Conservation (phyloP, 2,329 filamentous ascomycete species). For the Trichoderma koningii region DNA sequence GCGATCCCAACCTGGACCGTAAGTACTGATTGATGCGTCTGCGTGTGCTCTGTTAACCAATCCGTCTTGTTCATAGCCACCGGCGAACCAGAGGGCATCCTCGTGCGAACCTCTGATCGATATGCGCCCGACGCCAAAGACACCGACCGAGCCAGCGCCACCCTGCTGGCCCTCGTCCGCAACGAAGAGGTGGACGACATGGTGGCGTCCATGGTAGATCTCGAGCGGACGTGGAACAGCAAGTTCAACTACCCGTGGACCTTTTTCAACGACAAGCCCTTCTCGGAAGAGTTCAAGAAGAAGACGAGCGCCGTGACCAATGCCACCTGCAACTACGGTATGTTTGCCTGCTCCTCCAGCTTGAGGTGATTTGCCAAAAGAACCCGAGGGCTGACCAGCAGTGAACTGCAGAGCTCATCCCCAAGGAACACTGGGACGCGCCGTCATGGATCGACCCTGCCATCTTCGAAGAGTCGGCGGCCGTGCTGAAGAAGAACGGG, state of each 20-base stretch:
- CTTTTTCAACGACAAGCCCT: conserved; percentile 96
- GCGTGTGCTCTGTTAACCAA: conserved; percentile 26
- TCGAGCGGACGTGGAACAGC: conserved; percentile 93
- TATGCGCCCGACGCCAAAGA: conserved; percentile 76
- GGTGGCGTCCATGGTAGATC: conserved; percentile 83
- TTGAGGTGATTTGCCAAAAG: background rate
- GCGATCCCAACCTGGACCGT: conserved; percentile 88
- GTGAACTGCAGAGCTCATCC: conserved; percentile 68
- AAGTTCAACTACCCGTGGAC: conserved; percentile 99
- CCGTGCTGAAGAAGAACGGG: conserved; percentile 77
- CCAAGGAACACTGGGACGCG: conserved; percentile 91
- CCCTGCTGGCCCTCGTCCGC: conserved; percentile 85
- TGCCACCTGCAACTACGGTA: conserved; percentile 76
- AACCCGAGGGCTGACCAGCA: conserved; percentile 26
- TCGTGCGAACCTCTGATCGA: conserved; percentile 72
- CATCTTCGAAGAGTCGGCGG: conserved; percentile 79
- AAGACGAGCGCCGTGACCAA: conserved; percentile 81
- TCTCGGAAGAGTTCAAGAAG: conserved; percentile 88
- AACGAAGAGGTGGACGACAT: conserved; percentile 87
- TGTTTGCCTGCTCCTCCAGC: background rate
- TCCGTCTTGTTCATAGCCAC: conserved; percentile 58
- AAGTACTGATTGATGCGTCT: conserved; percentile 42
- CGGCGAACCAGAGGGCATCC: conserved; percentile 75
- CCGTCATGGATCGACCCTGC: conserved; percentile 91
- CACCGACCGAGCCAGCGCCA: conserved; percentile 87